phyloP scores from a whole-genome alignment of 2,329 filamentous ascomycete genomes.

The Aspergillus sp. region DNA sequence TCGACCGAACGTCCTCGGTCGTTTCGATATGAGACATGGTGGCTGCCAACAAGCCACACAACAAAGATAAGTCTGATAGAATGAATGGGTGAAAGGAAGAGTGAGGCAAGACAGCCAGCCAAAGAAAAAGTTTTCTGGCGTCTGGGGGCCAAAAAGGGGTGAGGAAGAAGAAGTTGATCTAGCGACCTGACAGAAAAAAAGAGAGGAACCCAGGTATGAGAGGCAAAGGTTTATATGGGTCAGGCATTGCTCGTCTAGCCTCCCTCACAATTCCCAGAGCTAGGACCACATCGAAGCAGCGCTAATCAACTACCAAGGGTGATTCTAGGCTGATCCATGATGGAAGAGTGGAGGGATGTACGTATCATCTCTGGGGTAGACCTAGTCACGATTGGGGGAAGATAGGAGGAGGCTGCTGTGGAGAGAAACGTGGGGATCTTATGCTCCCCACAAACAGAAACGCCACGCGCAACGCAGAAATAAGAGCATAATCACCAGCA shows the following conservation, averaged over 20 bases:
- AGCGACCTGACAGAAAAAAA: not conserved
- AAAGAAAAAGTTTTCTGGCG: not conserved
- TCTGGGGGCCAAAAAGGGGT: not conserved
- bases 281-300: not conserved
- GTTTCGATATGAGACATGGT: conserved; percentile 4
- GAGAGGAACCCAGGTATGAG: not conserved
- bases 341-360: not conserved
- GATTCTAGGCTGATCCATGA: not conserved
- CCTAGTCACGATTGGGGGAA: not conserved
- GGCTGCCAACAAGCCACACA: not conserved
- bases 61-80: too few species aligned
- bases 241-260: not conserved
- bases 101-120: not conserved
- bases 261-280: not conserved
- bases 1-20: not conserved
- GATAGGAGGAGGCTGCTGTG: not conserved
- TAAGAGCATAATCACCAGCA: not conserved
- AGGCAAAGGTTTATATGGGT: not conserved
- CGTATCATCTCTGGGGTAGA: conserved; percentile 6
- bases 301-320: not conserved
- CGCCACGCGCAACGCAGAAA: not conserved
- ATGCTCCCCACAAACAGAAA: conserved; percentile 2
- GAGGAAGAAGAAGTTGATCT: not conserved
- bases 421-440: conserved; percentile 3
- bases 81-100: too few species aligned